These are phyloP conservation scores for Penicillium parvum DNA, from an alignment of 495 filamentous ascomycete species.

Conservation along the genomic window DNA sequence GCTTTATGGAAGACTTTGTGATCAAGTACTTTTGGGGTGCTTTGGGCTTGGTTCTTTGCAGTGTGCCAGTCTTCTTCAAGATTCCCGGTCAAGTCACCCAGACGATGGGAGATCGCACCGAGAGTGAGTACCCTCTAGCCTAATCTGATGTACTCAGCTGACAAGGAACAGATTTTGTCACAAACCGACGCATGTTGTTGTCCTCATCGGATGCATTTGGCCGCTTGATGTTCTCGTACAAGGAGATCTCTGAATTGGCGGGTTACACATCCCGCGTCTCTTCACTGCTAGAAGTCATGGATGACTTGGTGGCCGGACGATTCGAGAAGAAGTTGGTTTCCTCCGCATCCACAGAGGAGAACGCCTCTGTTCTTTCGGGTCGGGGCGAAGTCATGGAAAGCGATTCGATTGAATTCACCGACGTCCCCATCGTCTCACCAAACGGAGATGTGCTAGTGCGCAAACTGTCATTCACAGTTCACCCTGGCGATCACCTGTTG, in stretches of 20 bases:
- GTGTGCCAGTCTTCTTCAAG: constrained; percentile 92
- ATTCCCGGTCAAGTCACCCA: constrained; percentile 68
- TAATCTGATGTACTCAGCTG: background rate
- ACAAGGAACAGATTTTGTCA: constrained; percentile 65
- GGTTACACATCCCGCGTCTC: constrained; percentile 91
- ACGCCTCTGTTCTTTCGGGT: constrained; percentile 72
- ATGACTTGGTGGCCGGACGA: constrained; percentile 79
- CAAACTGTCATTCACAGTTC: constrained; percentile 79
- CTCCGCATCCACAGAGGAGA: constrained; percentile 70
- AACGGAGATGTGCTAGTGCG: constrained; percentile 89
- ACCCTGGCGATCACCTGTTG: constrained; percentile 81
- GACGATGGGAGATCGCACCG: constrained; percentile 86
- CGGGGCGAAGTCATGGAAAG: constrained; percentile 76
- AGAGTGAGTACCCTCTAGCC: constrained; percentile 51
- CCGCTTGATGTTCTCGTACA: constrained; percentile 96
- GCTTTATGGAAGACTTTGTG: constrained; percentile 98
- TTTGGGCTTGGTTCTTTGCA: constrained; percentile 87
- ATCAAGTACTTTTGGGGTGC: constrained; percentile 99
- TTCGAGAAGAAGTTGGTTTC: constrained; percentile 97
- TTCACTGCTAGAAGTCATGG: constrained; percentile 86
- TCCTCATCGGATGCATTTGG: constrained; percentile 94
- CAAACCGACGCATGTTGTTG: constrained; percentile 85
- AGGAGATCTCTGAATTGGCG: constrained; percentile 92
- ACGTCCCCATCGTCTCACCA: constrained; percentile 95
- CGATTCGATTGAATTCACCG: constrained; percentile 75